Percentiles rank a stretch among this genome's conserved stretches.
Conservation (phyloP, 257 asterid genomes). For the Jacaranda copaia region DNA sequence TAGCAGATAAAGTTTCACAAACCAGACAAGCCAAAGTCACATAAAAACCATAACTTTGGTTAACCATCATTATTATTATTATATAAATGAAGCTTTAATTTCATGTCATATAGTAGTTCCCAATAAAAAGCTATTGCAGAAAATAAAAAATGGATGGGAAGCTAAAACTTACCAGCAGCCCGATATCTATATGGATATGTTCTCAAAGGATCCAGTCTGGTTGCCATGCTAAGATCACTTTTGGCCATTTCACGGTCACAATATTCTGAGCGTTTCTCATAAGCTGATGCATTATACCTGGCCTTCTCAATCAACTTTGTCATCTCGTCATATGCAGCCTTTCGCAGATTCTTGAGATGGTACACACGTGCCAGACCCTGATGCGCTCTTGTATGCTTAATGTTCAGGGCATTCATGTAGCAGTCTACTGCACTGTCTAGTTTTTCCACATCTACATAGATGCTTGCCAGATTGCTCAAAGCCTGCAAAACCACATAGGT, state of each 20-base stretch:
- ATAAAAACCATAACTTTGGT: background rate
- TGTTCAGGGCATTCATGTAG: slow-evolving; percentile 88
- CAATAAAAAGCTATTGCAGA: background rate
- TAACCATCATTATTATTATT: no score
- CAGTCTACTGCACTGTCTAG: slow-evolving; percentile 83
- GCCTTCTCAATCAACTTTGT: slow-evolving; percentile 94
- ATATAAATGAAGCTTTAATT: no score
- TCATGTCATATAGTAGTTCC: no score
- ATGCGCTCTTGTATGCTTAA: slow-evolving; percentile 94
- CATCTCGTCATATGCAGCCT: slow-evolving; percentile 96
- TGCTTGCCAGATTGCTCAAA: slow-evolving; percentile 87
- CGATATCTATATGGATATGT: slow-evolving; percentile 92
- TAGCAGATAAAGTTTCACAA: background rate
- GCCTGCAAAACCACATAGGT: slow-evolving; percentile 64
- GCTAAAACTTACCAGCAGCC: slow-evolving; percentile 77
- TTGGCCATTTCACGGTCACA: slow-evolving; percentile 95
- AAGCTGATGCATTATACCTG: slow-evolving; percentile 86
- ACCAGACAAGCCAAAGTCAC: background rate
- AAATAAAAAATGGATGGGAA: slow-evolving; percentile 8
- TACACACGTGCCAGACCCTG: slow-evolving; percentile 97
- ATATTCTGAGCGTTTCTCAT: slow-evolving; percentile 90
- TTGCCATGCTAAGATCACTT: slow-evolving; percentile 83
- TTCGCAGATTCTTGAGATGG: slow-evolving; percentile 82
- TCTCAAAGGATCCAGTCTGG: slow-evolving; percentile 85
- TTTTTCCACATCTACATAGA: slow-evolving; percentile 82